A percentile compares a stretch with the other conserved stretches of the same genome.
Evolutionary conservation across 2,329 filamentous ascomycete species (phyloP).

Genomic region (Dactylellina haptotyla): DNA sequence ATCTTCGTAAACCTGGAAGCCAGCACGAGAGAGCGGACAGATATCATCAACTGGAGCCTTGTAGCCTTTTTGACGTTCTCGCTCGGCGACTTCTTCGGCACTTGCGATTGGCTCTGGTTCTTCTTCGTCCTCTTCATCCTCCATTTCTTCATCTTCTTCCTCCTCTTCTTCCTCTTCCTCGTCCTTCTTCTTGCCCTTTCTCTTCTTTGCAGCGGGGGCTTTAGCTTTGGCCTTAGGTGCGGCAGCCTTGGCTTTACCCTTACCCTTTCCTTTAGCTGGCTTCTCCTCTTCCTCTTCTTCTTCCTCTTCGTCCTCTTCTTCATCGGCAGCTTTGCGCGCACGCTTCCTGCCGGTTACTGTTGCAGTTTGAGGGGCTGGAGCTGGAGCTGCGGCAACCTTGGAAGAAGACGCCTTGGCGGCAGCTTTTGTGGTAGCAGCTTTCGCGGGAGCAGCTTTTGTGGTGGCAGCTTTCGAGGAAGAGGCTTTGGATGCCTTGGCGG

Average conservation of each 20-base stretch:
- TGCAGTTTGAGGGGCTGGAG: constrained; percentile 37
- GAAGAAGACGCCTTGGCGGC: constrained; percentile 21
- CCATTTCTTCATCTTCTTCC: constrained; percentile 38
- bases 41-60: constrained; percentile 57
- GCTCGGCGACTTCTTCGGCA: constrained; percentile 44
- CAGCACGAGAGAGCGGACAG: constrained; percentile 57
- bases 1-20: constrained; percentile 73
- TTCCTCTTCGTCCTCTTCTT: constrained; percentile 49
- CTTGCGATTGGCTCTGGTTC: constrained; percentile 23
- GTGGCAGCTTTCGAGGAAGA: constrained; percentile 56
- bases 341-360: constrained; percentile 54
- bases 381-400: constrained; percentile 18
- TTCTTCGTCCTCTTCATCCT: constrained; percentile 36
- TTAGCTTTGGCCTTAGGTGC: constrained; percentile 33
- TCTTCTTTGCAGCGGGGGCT: constrained; percentile 46
- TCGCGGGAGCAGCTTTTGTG: constrained; percentile 54
- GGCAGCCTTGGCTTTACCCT: constrained; percentile 17
- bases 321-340: constrained; percentile 51
- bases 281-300: constrained; percentile 50
- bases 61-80: constrained; percentile 57
- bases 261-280: constrained; percentile 24
- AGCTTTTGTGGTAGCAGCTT: constrained; percentile 59
- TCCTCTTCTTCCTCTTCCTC: constrained; percentile 59
- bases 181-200: constrained; percentile 41
- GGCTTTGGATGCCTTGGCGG: constrained; percentile 17